Percentiles rank a stretch among this genome's conserved stretches.
Conservation (phyloP, 179 eudicot genomes). For the Beta macrorhiza region DNA sequence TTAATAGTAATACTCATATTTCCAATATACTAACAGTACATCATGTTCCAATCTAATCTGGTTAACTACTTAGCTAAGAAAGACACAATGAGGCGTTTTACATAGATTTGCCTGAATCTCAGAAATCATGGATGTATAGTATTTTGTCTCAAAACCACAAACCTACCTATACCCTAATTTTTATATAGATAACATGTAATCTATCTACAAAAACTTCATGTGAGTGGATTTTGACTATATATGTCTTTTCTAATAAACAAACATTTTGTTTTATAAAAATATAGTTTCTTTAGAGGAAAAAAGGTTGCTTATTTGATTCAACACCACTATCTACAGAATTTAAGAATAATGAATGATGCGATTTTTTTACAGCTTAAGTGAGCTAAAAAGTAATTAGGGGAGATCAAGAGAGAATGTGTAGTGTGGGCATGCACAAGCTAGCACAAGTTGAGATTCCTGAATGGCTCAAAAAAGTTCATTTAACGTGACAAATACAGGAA, state of each 20-base stretch:
- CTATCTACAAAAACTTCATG: slow-evolving; percentile 1
- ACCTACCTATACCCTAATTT: slow-evolving; percentile 23
- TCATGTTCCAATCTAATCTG: no score
- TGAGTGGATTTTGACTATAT: slow-evolving; percentile 7
- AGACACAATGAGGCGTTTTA: no score
- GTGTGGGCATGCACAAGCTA: slow-evolving; percentile 18
- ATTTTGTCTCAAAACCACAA: slow-evolving; percentile 27
- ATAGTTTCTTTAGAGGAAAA: not conserved
- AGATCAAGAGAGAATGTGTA: not conserved
- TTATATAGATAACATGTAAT: not conserved
- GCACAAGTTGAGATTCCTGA: slow-evolving; percentile 13
- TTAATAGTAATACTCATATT: no score
- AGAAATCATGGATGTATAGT: slow-evolving; percentile 23
- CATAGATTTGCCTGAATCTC: slow-evolving; percentile 18
- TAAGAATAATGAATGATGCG: slow-evolving; percentile 17
- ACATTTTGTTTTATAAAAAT: not conserved
- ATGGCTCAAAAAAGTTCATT: not conserved
- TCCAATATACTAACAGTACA: no score
- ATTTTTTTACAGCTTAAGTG: slow-evolving; percentile 21
- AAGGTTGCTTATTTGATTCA: slow-evolving; percentile 5
- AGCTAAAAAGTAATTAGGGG: not conserved
- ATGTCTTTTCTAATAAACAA: not conserved
- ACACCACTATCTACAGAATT: slow-evolving; percentile 23
- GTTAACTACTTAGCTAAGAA: no score
- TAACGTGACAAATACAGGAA: slow-evolving; percentile 8